These are phyloP conservation scores for Umbelopsis isabellina DNA, from an alignment of 192 early-diverging fungal genomes.

Conservation along the genomic window DNA sequence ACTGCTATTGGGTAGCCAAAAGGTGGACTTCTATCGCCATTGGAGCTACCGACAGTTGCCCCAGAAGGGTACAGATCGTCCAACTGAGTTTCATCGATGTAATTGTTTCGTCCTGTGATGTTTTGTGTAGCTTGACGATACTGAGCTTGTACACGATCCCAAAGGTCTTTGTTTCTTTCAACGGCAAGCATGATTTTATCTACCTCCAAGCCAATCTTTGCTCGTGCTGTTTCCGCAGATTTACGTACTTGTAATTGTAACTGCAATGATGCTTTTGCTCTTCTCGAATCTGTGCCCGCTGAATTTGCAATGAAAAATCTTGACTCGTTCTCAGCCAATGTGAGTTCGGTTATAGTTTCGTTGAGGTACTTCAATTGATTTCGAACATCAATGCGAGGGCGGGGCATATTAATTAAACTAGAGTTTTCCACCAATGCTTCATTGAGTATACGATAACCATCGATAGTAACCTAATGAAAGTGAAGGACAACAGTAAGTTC, in stretches of 20 bases:
- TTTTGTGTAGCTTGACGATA: background rate
- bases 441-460: conserved; percentile 46
- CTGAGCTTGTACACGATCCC: conserved; percentile 4
- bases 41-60: too few species aligned
- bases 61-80: background rate
- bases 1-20: too few species aligned
- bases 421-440: conserved; percentile 43
- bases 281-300: conserved; percentile 33
- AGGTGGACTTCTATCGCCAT: too few species aligned
- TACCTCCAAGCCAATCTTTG: background rate
- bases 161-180: background rate
- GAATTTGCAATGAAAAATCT: conserved; percentile 42
- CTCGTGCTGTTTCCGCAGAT: conserved; percentile 1
- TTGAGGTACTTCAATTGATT: conserved; percentile 32
- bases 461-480: conserved; percentile 43
- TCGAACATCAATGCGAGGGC: conserved; percentile 36
- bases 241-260: conserved; percentile 23
- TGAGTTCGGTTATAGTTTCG: conserved; percentile 39
- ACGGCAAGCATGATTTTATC: background rate
- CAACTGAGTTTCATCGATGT: background rate
- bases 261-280: conserved; percentile 39
- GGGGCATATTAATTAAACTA: conserved; percentile 35
- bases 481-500: too few species aligned
- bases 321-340: conserved; percentile 45
- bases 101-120: background rate